phyloP scores from a whole-genome alignment of 208 protist genomes.

The Tritrichomonas musculus region DNA sequence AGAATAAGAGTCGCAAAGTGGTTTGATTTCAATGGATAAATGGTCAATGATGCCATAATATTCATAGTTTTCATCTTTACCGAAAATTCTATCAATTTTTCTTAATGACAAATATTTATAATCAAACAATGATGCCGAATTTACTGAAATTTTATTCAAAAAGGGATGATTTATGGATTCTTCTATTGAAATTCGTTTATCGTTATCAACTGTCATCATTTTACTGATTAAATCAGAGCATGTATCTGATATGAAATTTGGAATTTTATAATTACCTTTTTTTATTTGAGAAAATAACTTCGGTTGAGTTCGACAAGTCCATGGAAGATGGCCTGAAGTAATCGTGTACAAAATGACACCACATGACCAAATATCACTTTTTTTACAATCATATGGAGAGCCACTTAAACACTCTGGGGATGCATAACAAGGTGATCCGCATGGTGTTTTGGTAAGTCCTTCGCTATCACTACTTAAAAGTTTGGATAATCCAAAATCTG shows the following conservation, averaged over 20 bases:
- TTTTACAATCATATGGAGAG: neutral
- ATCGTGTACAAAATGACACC: neutral
- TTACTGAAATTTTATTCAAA: no score
- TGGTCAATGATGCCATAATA: no score
- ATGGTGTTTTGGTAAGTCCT: no score
- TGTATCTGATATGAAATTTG: neutral
- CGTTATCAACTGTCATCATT: neutral
- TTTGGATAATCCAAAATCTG: no score
- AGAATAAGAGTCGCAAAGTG: no score
- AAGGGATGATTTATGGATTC: neutral
- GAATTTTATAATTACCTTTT: neutral
- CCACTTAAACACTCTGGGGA: neutral
- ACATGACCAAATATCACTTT: no score
- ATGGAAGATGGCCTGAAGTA: neutral
- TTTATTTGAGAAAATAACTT: neutral
- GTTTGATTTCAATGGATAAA: no score
- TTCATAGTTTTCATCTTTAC: no score
- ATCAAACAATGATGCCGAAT: no score
- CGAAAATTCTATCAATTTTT: no score
- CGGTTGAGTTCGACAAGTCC: neutral
- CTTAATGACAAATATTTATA: no score
- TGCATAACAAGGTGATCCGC: neutral
- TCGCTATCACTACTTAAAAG: neutral
- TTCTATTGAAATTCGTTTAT: neutral
- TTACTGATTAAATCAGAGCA: neutral